Conservation (phyloP, 2,329 filamentous ascomycete genomes). For the Calonectria fujianensis region DNA sequence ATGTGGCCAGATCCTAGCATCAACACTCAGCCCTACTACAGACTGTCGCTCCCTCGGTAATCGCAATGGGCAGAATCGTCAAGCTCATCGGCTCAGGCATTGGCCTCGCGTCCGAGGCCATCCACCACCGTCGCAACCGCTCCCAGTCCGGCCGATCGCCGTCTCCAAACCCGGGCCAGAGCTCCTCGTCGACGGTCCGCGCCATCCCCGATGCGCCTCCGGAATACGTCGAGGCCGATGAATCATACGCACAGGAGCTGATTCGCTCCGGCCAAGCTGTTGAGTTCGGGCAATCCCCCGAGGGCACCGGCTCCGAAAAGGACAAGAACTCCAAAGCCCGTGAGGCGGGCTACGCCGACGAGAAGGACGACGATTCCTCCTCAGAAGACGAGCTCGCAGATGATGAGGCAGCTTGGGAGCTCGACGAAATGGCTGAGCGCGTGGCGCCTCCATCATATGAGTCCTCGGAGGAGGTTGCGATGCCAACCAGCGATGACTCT, state of each 20-base stretch:
- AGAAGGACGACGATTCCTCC: constrained; percentile 12
- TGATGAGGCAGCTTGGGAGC: constrained; percentile 28
- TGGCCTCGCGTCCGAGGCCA: constrained; percentile 30
- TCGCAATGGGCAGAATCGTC: constrained; percentile 17
- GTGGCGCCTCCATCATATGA: constrained; percentile 27
- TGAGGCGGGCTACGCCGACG: not conserved
- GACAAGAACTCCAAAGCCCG: constrained; percentile 2
- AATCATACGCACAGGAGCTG: constrained; percentile 5
- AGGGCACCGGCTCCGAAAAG: too few species aligned
- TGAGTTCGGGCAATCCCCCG: not conserved
- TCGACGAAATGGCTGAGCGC: constrained; percentile 27
- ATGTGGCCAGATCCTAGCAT: not conserved
- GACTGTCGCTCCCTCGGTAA: not conserved
- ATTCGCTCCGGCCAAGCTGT: not conserved
- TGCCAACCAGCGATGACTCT: constrained; percentile 14
- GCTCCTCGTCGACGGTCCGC: constrained; percentile 10
- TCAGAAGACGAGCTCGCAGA: constrained; percentile 21
- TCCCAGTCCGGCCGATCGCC: constrained; percentile 7
- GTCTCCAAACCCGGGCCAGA: constrained; percentile 8
- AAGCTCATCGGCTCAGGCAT: constrained; percentile 28
- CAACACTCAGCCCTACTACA: constrained; percentile 1
- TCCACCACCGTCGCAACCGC: constrained; percentile 24
- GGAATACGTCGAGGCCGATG: constrained; percentile 16
- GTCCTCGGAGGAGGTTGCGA: constrained; percentile 3
- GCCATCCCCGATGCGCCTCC: constrained; percentile 11